Evolutionary conservation across 2,329 filamentous ascomycete species (phyloP), one percentile per base, ranked within the genome.

Genomic region (Ophiobolus disseminans): DNA sequence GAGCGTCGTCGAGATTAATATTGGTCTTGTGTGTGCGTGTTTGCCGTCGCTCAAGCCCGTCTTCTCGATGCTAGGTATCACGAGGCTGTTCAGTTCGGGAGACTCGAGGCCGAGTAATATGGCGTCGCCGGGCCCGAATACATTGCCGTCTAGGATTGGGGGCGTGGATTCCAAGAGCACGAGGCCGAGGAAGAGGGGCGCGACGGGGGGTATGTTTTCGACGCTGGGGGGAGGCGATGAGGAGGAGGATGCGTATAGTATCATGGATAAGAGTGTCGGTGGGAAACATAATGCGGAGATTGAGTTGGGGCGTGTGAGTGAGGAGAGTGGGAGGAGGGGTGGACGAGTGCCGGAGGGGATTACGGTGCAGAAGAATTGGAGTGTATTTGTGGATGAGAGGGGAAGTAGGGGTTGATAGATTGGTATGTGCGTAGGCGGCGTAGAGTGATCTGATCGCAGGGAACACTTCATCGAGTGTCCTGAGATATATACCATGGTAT

Each of bases 1-100:
- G 63, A 51, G 43, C 5, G 46, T 62, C 19, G 58, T 65, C n/a
- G 61, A 64, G 34, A 45, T 62, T 44, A 64, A 64, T 40, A 47
- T 64, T 7, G 61, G 62, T n/a, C 48, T 65, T 16, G 50, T 42
- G 1, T 63, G 60, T 50, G 62, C 57, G 11, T 63, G 62, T 28
- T 44, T 65, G 4, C 60, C 60, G 4, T 53, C 50, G 23, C 38
- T 65, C 21, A 57, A 58, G 25, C 63, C 63, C 1, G 50, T 51
- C 1, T 36, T 65, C 6, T 19, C 43, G 4, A 43, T 57, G 21
- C 34, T 65, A 4, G 58, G 60, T 10, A 43, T 65, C 11, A 59
- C 50, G 26, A 45, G 25, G 28, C 32, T 65, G 14, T 63, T 66
- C 48, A 58, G 56, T n/a, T 61, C 54, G 32, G 46, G 35, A 13